Conservation (phyloP, 371 early-diverging fungal genomes). For the Mortierella sp. region DNA sequence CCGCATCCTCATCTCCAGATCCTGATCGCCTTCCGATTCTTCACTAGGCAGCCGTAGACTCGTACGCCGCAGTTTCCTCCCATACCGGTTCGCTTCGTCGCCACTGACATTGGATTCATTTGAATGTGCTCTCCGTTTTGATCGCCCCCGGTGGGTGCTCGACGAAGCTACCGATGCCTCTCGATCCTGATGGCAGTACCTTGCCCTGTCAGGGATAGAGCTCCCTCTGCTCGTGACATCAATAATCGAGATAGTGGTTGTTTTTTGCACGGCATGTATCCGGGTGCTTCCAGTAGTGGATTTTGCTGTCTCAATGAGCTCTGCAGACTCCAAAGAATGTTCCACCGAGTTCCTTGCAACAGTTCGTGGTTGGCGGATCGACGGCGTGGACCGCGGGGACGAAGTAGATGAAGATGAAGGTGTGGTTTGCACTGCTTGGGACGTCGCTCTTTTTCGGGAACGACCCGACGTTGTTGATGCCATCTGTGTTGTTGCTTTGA, state of each 20-base stretch:
- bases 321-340: not conserved
- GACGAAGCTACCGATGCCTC: not conserved
- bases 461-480: not conserved
- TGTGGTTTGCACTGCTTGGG: not conserved
- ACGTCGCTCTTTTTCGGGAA: not conserved
- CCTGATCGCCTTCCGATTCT: not conserved
- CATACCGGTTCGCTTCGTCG: not conserved
- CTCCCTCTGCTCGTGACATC: not conserved
- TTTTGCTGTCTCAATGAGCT: not conserved
- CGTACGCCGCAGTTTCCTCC: not conserved
- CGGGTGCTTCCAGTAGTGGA: not conserved
- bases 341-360: not conserved
- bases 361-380: not conserved
- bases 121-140: not conserved
- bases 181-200: not conserved
- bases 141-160: not conserved
- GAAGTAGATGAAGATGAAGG: not conserved
- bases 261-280: not conserved
- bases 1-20: not conserved
- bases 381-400: not conserved
- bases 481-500: not conserved
- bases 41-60: not conserved
- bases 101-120: not conserved
- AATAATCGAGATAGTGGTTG: not conserved
- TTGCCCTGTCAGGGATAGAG: not conserved